A percentile compares a stretch with the other conserved stretches of the same genome.
These are phyloP conservation scores for Arctostaphylos glauca DNA, from an alignment of 148 eudicot genomes.

Conservation along the genomic window DNA sequence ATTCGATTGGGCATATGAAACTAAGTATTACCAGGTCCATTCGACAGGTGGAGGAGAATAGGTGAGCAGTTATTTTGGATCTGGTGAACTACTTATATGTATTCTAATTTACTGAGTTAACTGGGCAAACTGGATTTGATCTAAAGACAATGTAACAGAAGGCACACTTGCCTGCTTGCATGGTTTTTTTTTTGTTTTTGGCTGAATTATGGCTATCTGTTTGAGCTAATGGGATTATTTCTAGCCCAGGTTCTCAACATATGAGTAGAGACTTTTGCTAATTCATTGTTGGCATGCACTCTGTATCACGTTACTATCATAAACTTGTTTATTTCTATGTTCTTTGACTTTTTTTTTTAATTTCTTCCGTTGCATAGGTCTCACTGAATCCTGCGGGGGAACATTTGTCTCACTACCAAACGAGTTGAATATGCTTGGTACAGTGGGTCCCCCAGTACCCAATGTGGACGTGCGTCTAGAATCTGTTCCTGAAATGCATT, in stretches of 20 bases:
- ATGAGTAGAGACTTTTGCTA: background rate
- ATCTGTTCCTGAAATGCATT: conserved; percentile 95
- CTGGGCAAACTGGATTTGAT: background rate
- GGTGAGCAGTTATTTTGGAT: background rate
- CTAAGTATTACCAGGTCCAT: background rate
- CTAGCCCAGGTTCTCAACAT: background rate
- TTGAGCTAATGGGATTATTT: background rate
- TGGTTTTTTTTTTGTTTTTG: background rate
- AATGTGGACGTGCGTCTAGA: conserved; percentile 83
- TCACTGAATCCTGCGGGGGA: conserved; percentile 95
- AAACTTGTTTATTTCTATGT: background rate
- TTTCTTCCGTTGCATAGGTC: conserved; percentile 42
- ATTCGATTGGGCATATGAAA: background rate
- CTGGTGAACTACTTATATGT: background rate
- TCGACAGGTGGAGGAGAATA: background rate
- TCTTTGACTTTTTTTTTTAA: background rate
- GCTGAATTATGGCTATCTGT: background rate
- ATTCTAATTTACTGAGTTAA: conserved; percentile 4
- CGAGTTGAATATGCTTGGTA: conserved; percentile 75
- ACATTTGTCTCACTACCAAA: conserved; percentile 86
- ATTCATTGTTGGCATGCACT: background rate
- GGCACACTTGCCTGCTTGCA: background rate
- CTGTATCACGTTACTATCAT: background rate
- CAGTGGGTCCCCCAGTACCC: conserved; percentile 93
- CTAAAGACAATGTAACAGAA: background rate